Percentiles rank a stretch among this genome's conserved stretches.
Evolutionary conservation across 306 rosid species (phyloP).

Genomic region (Lotus japonicus): DNA sequence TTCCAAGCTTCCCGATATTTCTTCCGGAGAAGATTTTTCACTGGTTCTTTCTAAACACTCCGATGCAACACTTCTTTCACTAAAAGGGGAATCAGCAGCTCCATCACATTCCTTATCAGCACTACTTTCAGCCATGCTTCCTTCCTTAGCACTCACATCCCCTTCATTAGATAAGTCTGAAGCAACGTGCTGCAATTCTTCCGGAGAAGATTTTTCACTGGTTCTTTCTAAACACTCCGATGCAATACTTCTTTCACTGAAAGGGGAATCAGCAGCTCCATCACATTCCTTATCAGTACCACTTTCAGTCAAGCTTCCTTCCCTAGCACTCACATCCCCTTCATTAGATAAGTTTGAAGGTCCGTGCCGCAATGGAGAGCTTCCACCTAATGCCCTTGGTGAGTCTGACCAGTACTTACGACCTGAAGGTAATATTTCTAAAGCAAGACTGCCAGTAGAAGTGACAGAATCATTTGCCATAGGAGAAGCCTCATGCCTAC

Average conservation of each 20-base stretch:
- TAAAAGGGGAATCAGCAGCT: conserved; percentile 15
- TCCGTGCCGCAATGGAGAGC: conserved; percentile 42
- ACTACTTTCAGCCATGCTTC: conserved; percentile 15
- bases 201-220: conserved; percentile 17
- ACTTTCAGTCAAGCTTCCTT: conserved; percentile 17
- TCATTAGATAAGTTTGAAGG: conserved; percentile 40
- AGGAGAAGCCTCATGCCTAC: conserved; percentile 39
- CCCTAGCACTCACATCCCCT: conserved; percentile 11
- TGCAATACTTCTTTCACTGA: conserved; percentile 14
- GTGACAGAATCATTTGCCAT: conserved; percentile 17
- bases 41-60: conserved; percentile 18
- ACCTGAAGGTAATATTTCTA: conserved; percentile 84
- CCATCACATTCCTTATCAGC: conserved; percentile 26
- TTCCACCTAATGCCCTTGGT: conserved; percentile 53
- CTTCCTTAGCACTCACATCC: conserved; percentile 18
- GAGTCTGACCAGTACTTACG: conserved; percentile 92
- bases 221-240: conserved; percentile 17
- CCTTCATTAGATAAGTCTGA: conserved; percentile 35
- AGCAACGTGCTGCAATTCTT: conserved; percentile 21
- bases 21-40: conserved; percentile 21
- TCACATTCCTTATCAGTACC: conserved; percentile 27
- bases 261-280: conserved; percentile 15
- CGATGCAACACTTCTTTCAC: conserved; percentile 15
- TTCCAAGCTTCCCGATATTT: background rate
- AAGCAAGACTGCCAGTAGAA: conserved; percentile 40